These are phyloP conservation scores for Nidularia sp. DNA, from an alignment of 768 basidiomycete species.

Conservation along the genomic window DNA sequence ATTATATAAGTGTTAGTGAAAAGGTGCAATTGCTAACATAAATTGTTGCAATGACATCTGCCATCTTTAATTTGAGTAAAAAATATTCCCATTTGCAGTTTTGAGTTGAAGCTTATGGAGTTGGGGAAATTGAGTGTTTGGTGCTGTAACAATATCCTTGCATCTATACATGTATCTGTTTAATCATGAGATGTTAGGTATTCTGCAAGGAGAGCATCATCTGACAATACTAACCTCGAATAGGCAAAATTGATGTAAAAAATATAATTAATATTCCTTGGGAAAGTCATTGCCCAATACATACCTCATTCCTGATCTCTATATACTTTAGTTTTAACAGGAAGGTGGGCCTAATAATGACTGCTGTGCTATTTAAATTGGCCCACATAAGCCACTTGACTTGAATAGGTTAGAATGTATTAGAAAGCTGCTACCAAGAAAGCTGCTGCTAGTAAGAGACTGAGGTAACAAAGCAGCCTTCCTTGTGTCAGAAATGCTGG, in stretches of 20 bases:
- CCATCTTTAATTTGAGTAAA: background rate
- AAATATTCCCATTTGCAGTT: background rate
- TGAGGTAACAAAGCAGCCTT: too few relatives aligned
- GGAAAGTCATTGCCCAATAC: background rate
- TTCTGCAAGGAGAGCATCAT: background rate
- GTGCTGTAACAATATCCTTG: constrained; percentile 29
- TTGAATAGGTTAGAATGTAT: background rate
- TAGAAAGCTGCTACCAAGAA: too few relatives aligned
- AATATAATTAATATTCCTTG: background rate
- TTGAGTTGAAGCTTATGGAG: background rate
- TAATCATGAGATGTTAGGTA: background rate
- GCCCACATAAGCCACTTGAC: background rate
- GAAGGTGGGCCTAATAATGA: constrained; percentile 47
- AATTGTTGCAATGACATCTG: constrained; percentile 57
- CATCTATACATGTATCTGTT: constrained; percentile 41
- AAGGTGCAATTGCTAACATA: constrained; percentile 36
- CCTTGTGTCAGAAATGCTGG: too few relatives aligned
- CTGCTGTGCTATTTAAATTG: constrained; percentile 35
- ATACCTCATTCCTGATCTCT: constrained; percentile 52
- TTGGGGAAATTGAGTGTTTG: constrained; percentile 8
- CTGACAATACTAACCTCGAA: background rate
- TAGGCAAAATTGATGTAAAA: background rate
- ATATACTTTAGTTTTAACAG: constrained; percentile 43
- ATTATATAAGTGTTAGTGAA: constrained; percentile 4
- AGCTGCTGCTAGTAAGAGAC: too few relatives aligned